Evolutionary conservation across 192 early-diverging fungal genomes (phyloP).

Genomic region (Mortierella antarctica): DNA sequence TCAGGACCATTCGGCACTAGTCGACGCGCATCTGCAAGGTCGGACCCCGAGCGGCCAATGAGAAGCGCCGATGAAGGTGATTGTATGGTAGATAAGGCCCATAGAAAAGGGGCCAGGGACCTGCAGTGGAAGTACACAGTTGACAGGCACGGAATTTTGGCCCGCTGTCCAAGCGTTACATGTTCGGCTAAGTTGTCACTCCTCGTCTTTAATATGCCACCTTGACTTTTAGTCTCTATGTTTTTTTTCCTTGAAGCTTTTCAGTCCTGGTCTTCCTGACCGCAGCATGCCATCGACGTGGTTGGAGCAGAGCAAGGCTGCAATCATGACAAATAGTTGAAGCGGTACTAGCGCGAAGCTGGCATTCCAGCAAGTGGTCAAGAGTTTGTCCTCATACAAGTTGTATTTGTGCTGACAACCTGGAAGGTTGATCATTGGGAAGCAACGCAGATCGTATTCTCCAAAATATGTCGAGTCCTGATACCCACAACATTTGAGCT

Average conservation of each 20-base stretch:
- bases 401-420: slow-evolving; percentile 53
- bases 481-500: slow-evolving; percentile 60
- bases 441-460: slow-evolving; percentile 51
- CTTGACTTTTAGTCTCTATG: background rate
- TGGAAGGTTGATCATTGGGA: slow-evolving; percentile 52
- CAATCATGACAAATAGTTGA: slow-evolving; percentile 52
- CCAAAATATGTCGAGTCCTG: slow-evolving; percentile 39
- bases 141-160: too few relatives aligned
- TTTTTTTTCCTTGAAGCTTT: slow-evolving; percentile 51
- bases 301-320: slow-evolving; percentile 47
- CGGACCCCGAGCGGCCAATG: too few relatives aligned
- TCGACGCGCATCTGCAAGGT: too few relatives aligned
- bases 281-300: slow-evolving; percentile 51
- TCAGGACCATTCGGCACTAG: too few relatives aligned
- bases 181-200: too few relatives aligned
- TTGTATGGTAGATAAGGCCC: too few relatives aligned
- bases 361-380: slow-evolving; percentile 26
- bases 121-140: too few relatives aligned
- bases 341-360: slow-evolving; percentile 46
- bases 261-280: slow-evolving; percentile 36
- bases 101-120: too few relatives aligned
- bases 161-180: too few relatives aligned
- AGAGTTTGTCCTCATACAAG: slow-evolving; percentile 31
- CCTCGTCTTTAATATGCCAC: too few relatives aligned
- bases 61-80: too few relatives aligned